These are phyloP conservation scores for Ganoderma sp. DNA, from an alignment of 1,284 basidiomycete genomes.

Conservation along the genomic window DNA sequence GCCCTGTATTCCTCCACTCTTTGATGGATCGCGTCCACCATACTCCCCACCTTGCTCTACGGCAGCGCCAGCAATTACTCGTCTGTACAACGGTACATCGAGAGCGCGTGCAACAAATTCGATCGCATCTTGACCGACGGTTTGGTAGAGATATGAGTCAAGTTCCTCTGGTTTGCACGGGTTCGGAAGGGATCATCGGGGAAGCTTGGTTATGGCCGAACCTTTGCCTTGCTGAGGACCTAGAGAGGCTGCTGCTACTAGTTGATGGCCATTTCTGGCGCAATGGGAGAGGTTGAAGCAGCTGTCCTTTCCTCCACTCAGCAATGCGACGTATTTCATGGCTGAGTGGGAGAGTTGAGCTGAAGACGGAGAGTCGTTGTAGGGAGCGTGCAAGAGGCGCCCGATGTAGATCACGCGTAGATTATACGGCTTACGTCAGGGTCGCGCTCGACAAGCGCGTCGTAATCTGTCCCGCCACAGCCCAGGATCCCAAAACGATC, in stretches of 20 bases:
- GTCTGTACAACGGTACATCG: constrained; percentile 85
- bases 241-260: constrained; percentile 90
- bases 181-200: constrained; percentile 28
- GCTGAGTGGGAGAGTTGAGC: not conserved
- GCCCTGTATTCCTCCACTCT: constrained; percentile 60
- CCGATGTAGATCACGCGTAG: constrained; percentile 16
- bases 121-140: constrained; percentile 95
- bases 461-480: constrained; percentile 27
- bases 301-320: constrained; percentile 98
- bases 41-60: constrained; percentile 88
- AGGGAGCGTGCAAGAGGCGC: constrained; percentile 5
- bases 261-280: constrained; percentile 83
- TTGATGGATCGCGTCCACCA: constrained; percentile 62
- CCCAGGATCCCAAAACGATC: constrained; percentile 29
- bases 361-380: not conserved
- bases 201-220: constrained; percentile 42
- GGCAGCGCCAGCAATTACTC: constrained; percentile 81
- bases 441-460: constrained; percentile 30
- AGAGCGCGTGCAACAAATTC: constrained; percentile 87
- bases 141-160: constrained; percentile 99
- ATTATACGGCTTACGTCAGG: constrained; percentile 30
- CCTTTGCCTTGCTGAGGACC: constrained; percentile 87
- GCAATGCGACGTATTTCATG: constrained; percentile 95
- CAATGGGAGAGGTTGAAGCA: constrained; percentile 97
- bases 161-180: constrained; percentile 79